Percentiles rank a stretch among this genome's conserved stretches.
Conservation (phyloP, 345 rosid genomes). For the Turritis glabra region DNA sequence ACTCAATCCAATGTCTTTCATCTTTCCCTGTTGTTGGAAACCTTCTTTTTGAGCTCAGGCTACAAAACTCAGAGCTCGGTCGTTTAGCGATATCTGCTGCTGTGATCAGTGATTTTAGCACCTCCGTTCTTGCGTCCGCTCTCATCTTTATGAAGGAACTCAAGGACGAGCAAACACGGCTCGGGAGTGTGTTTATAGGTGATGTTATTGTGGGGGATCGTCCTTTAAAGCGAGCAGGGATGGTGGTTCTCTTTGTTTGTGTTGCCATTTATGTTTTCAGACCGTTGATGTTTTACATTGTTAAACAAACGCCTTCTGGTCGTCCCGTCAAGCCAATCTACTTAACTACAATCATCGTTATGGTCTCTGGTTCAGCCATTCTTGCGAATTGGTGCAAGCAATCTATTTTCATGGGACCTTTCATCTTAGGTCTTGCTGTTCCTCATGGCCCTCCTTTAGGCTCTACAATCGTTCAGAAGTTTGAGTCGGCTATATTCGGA, state of each 20-base stretch:
- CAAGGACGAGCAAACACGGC: slow-evolving; percentile 32
- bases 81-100: slow-evolving; percentile 51
- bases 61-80: slow-evolving; percentile 58
- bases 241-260: slow-evolving; percentile 25
- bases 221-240: slow-evolving; percentile 27
- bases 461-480: slow-evolving; percentile 44
- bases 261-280: slow-evolving; percentile 29
- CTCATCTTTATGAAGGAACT: slow-evolving; percentile 36
- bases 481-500: slow-evolving; percentile 41
- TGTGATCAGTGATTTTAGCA: slow-evolving; percentile 38
- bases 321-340: slow-evolving; percentile 36
- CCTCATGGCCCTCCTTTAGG: slow-evolving; percentile 61
- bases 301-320: slow-evolving; percentile 41
- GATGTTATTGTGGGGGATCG: slow-evolving; percentile 26
- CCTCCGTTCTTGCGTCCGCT: neutral
- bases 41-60: slow-evolving; percentile 54
- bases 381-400: slow-evolving; percentile 36
- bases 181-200: slow-evolving; percentile 36
- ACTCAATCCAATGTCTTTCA: slow-evolving; percentile 38
- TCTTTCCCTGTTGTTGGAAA: slow-evolving; percentile 47
- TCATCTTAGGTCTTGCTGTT: slow-evolving; percentile 45
- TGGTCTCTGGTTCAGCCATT: slow-evolving; percentile 38
- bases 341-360: slow-evolving; percentile 28
- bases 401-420: slow-evolving; percentile 44
- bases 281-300: slow-evolving; percentile 39